Conservation (phyloP, 768 basidiomycete species). For the Rhodocollybia butyracea region DNA sequence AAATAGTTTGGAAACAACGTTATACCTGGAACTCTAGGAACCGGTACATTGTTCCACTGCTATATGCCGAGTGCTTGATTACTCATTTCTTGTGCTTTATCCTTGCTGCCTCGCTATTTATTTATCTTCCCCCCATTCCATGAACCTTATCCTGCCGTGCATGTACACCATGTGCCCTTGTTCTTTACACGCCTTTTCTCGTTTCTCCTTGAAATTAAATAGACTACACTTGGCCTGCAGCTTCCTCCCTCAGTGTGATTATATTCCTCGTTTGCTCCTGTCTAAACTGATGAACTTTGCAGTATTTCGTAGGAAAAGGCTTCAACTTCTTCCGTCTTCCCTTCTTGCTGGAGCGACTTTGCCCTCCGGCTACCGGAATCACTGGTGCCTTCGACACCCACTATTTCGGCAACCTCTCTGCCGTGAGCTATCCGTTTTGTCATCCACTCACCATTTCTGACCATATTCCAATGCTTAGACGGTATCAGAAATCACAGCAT, state of each 20-base stretch:
- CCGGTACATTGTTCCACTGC: not conserved
- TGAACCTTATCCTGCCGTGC: too few species aligned
- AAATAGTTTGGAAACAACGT: constrained; percentile 47
- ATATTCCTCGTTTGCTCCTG: not conserved
- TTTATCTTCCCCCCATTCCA: too few species aligned
- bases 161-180: too few species aligned
- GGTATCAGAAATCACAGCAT: constrained; percentile 57
- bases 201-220: constrained; percentile 14
- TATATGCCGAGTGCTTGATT: too few species aligned
- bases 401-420: constrained; percentile 49
- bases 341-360: constrained; percentile 56
- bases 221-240: constrained; percentile 50
- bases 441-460: not conserved
- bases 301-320: constrained; percentile 54
- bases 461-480: constrained; percentile 27
- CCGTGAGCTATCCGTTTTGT: constrained; percentile 23
- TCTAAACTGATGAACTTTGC: constrained; percentile 26
- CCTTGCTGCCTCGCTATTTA: too few species aligned
- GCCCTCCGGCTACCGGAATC: constrained; percentile 49
- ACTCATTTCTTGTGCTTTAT: too few species aligned
- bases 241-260: constrained; percentile 10
- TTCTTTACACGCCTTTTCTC: too few species aligned
- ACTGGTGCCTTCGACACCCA: constrained; percentile 50
- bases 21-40: constrained; percentile 40
- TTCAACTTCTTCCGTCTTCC: constrained; percentile 64